Evolutionary conservation across 2,329 filamentous ascomycete genomes (phyloP).

Genomic region (Zasmidium citrigriseum): DNA sequence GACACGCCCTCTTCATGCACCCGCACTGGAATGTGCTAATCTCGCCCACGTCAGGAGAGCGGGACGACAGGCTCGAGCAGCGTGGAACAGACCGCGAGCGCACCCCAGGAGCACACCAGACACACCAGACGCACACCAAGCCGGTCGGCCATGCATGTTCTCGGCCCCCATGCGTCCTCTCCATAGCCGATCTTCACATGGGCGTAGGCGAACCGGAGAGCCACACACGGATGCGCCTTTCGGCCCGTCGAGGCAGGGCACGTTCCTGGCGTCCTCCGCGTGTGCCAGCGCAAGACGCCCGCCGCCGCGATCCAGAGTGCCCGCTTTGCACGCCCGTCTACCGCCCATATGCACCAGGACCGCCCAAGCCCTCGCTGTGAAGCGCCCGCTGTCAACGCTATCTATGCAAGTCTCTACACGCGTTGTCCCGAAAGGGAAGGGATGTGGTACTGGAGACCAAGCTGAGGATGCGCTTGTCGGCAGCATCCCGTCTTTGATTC

Average conservation of each 20-base stretch:
- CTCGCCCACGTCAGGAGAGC: neutral
- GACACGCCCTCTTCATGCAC: neutral
- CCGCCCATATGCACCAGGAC: neutral
- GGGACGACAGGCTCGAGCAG: too few species aligned
- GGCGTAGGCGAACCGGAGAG: neutral
- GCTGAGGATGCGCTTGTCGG: neutral
- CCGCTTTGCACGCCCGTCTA: neutral
- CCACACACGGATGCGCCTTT: neutral
- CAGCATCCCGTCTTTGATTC: constrained; percentile 2
- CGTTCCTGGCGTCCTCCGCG: too few species aligned
- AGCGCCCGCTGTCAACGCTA: neutral
- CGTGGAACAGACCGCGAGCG: neutral
- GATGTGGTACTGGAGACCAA: neutral
- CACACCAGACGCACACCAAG: neutral
- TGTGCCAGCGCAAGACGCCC: neutral
- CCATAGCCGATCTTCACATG: neutral
- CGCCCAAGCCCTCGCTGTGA: neutral
- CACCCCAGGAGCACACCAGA: neutral
- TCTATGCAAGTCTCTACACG: neutral
- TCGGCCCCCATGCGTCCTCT: neutral
- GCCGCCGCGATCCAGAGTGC: neutral
- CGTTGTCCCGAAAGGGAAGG: neutral
- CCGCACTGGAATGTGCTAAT: neutral
- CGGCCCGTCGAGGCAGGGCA: neutral
- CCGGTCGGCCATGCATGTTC: neutral